Evolutionary conservation across 371 early-diverging fungal genomes (phyloP), one percentile per base, ranked within the genome.

Genomic region (Batrachochytrium dendrobatidis): DNA sequence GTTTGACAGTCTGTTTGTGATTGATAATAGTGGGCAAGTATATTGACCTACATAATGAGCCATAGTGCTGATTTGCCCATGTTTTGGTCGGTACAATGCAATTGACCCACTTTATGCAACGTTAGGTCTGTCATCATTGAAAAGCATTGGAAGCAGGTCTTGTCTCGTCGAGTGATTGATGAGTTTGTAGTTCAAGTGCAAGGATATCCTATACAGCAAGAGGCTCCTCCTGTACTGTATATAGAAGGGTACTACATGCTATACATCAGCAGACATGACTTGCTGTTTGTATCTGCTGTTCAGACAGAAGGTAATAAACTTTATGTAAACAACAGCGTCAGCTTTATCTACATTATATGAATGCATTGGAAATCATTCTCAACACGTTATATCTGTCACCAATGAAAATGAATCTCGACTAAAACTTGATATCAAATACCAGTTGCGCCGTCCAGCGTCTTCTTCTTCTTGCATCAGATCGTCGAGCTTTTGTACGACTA

Each of bases 391-490:
- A 28, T 20, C 24, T 55, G 29, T 61, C 49, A 43, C 29, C 55
- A 0, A 45, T 56, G 48, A 59, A 60, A 29, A 65, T 61, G 25
- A 58, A 12, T 12, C 24, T 34, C 54, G 25, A 22, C 24, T 18
- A 56, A 43, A 55, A 2, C 45, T 25, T 18, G 12, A 22, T 20
- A 5, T 10, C 64, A 45, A 29, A 30, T 48, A n/a, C n/a, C 31
- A 91, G 91, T 87, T n/a, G 79, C 89, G 56, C 90, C 93, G 12
- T 76, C 90, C 68, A 77, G 85, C 64, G 87, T 92, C 1, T 79
- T 92, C 58, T 88, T 91, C 68, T 88, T 95, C 68, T 73, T 92
- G 30, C 89, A 92, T 59, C 82, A 88, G 52, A 84, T 91, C 49
- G 81, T 86, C 10, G 87, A 88, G 60, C 80, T 89, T 22, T 70